phyloP scores from a whole-genome alignment of 768 basidiomycete species.

The Podaxis pistillaris region DNA sequence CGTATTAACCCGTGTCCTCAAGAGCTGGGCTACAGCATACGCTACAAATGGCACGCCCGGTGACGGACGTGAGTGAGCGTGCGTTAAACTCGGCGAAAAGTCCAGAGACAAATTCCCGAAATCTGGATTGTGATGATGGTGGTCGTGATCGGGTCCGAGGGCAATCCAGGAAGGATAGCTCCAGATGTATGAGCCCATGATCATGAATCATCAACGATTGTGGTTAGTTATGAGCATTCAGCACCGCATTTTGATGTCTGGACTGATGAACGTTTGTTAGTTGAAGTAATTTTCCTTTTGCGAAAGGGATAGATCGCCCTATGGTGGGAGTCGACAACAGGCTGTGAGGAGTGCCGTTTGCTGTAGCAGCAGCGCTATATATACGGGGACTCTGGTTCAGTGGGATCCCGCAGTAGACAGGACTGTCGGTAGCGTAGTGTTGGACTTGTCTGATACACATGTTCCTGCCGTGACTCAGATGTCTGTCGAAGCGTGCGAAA shows the following conservation, averaged over 20 bases:
- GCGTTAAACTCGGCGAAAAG: neutral
- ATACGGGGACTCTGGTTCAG: neutral
- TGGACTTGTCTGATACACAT: neutral
- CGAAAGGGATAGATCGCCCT: neutral
- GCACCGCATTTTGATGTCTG: conserved; percentile 5
- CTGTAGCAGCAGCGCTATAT: neutral
- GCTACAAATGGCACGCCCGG: neutral
- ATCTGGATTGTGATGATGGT: neutral
- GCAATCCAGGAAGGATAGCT: neutral
- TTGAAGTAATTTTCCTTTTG: neutral
- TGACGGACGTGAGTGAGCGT: neutral
- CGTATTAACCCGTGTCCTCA: neutral
- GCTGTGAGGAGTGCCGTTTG: neutral
- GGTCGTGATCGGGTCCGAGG: neutral
- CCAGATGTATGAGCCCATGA: neutral
- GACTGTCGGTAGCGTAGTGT: neutral
- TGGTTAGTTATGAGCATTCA: conserved; percentile 1
- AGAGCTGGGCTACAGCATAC: neutral
- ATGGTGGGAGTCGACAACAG: neutral
- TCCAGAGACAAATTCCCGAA: neutral
- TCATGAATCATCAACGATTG: neutral
- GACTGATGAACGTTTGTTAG: neutral
- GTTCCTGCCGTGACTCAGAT: neutral
- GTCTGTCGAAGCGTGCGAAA: neutral
- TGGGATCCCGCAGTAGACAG: neutral